Base-by-base conservation (phyloP, 2,329 filamentous ascomycete genomes). In the Macrophomina pseudophaseolina region DNA sequence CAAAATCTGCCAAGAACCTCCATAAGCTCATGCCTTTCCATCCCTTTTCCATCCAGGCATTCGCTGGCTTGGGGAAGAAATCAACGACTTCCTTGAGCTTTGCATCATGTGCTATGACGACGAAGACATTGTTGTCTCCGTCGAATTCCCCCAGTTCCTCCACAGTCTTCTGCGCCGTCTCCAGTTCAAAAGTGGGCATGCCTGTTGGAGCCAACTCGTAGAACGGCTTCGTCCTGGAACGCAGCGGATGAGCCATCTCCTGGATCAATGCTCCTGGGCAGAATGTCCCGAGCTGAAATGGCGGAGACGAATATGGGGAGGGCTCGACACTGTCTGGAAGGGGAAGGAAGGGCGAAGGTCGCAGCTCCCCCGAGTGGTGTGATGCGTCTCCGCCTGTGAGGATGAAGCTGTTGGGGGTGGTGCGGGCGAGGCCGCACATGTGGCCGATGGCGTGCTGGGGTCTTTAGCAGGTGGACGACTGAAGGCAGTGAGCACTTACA, bases 341-440 rank as follows among this genome's bases (percentile, higher is more conserved):
- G 1, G 65, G 65, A 11, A 42, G 59, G 32, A 52, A 64, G 16
- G 56, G 56, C 3, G 65, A 53, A 6, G 65, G 65, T 1, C 65
- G 56, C 2, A 67, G 18, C 12, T 63, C 44, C 9, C 42, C 56
- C 40, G 28, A 14, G 38, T 68, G 63, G 58, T 65, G 63, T 0
- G 49, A 23, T 1, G 14, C 8, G 51, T 65, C 63, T 11, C 33
- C 63, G 18, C 8, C n/a, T 7, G 64, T 44, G 38, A 67, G 18
- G 35, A 68, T 40, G 51, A 53, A 54, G 40, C 12, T 52, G 51
- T 1, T n/a, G 40, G 71, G 73, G 2, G 80, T 82, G 0, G 49
- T 51, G 7, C 84, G 76, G 1, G 82, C 84, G 0, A 87, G 76
- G 3, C 78, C 85, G 66, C 80, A 81, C n/a, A 85, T 74, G 70